phyloP scores from a whole-genome alignment of 768 basidiomycete genomes.

The Lentinula boryana region DNA sequence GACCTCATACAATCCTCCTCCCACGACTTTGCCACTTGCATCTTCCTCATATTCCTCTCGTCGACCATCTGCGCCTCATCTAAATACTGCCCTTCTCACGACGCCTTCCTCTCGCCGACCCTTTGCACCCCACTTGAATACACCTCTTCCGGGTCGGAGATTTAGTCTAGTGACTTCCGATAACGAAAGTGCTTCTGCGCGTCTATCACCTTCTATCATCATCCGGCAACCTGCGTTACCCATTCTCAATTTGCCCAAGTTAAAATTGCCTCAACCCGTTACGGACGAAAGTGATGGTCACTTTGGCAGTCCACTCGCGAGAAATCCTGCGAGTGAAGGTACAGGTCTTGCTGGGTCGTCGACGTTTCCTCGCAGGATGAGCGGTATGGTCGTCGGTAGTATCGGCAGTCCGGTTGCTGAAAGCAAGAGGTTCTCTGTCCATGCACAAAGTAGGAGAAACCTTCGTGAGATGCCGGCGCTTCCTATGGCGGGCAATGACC shows the following conservation, averaged over 20 bases:
- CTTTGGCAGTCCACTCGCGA: not conserved
- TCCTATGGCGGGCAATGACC: conserved; percentile 27
- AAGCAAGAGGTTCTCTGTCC: conserved; percentile 1
- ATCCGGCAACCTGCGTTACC: conserved; percentile 40
- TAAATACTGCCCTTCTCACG: not conserved
- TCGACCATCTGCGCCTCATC: not conserved
- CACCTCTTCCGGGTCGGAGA: not conserved
- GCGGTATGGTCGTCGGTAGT: not conserved
- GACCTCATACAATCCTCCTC: not conserved
- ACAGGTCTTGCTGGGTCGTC: not conserved
- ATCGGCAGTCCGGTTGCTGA: conserved; percentile 12
- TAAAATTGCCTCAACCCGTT: conserved; percentile 12
- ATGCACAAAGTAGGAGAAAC: conserved; percentile 20
- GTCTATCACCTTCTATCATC: conserved; percentile 37
- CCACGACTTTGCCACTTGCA: not conserved
- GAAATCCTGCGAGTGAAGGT: not conserved
- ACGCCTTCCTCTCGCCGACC: not conserved
- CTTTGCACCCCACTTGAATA: not conserved
- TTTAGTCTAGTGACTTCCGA: not conserved
- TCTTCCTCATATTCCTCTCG: not conserved
- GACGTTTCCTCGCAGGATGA: not conserved
- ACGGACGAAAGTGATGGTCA: not conserved
- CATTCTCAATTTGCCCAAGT: conserved; percentile 42
- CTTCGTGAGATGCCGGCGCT: conserved; percentile 53
- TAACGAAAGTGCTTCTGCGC: not conserved